These are phyloP conservation scores for Penicillium freii DNA, from an alignment of 2,329 filamentous ascomycete genomes.

Conservation along the genomic window DNA sequence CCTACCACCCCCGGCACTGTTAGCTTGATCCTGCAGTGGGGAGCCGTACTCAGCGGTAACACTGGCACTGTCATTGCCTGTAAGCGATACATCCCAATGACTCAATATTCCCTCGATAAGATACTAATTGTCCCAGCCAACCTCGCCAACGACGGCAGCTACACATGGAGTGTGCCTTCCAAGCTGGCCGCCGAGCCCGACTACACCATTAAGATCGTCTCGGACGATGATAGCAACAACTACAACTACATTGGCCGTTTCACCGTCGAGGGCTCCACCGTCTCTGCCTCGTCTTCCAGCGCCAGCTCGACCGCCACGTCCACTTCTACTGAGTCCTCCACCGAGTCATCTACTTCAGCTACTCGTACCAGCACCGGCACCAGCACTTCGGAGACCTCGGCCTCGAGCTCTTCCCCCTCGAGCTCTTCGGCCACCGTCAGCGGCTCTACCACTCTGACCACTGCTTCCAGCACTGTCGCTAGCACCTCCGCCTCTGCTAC, in stretches of 20 bases:
- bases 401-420: slow-evolving; percentile 22
- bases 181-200: slow-evolving; percentile 44
- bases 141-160: slow-evolving; percentile 51
- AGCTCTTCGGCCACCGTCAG: slow-evolving; percentile 13
- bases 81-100: slow-evolving; percentile 31
- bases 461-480: slow-evolving; percentile 21
- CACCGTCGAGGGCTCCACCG: slow-evolving; percentile 48
- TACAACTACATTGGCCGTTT: slow-evolving; percentile 56
- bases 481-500: slow-evolving; percentile 17
- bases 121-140: slow-evolving; percentile 33
- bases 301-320: slow-evolving; percentile 29
- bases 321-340: slow-evolving; percentile 23
- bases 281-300: slow-evolving; percentile 29
- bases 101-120: not conserved
- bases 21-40: slow-evolving; percentile 52
- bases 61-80: slow-evolving; percentile 44
- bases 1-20: slow-evolving; percentile 52
- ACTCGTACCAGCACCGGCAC: slow-evolving; percentile 28
- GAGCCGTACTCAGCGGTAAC: slow-evolving; percentile 41
- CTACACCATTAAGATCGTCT: slow-evolving; percentile 56
- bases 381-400: slow-evolving; percentile 19
- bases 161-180: slow-evolving; percentile 48
- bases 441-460: slow-evolving; percentile 21
- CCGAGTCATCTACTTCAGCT: slow-evolving; percentile 15
- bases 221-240: slow-evolving; percentile 43